These are phyloP conservation scores for Suillus brevipes DNA, from an alignment of 768 basidiomycete species.

Conservation along the genomic window DNA sequence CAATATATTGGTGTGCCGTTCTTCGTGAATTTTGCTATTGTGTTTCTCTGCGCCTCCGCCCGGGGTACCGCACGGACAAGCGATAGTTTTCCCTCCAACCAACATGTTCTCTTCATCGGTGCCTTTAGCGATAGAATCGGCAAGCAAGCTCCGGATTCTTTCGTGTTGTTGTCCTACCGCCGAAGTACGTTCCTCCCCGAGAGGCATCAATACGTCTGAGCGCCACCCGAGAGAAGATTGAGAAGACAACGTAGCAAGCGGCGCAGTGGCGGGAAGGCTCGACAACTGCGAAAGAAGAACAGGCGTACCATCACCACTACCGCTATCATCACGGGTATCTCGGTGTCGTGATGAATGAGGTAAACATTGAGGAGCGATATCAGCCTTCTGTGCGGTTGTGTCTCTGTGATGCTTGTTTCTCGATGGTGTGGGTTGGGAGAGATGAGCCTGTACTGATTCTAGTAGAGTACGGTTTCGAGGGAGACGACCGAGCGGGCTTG, in stretches of 20 bases:
- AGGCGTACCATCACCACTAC: neutral
- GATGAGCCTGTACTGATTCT: constrained; percentile 51
- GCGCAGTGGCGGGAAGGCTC: neutral
- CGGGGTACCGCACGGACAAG: constrained; percentile 30
- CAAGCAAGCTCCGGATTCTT: neutral
- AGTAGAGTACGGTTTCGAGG: constrained; percentile 44
- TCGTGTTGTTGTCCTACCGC: neutral
- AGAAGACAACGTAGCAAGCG: neutral
- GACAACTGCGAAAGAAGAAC: constrained; percentile 10
- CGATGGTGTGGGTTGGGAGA: constrained; percentile 22
- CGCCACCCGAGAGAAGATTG: neutral
- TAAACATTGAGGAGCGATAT: neutral
- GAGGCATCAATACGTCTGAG: neutral
- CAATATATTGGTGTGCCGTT: neutral
- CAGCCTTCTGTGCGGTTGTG: neutral
- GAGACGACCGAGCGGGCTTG: constrained; percentile 14
- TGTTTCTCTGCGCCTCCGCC: constrained; percentile 1
- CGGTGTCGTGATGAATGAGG: neutral
- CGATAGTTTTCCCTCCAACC: constrained; percentile 28
- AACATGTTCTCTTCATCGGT: constrained; percentile 6
- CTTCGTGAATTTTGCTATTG: constrained; percentile 6
- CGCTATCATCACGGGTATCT: neutral
- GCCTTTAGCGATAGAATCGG: constrained; percentile 2
- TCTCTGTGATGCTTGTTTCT: neutral
- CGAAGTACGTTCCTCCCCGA: neutral